These are phyloP conservation scores for Coemansia guatemalensis DNA, from an alignment of 192 early-diverging fungal genomes.

Conservation along the genomic window DNA sequence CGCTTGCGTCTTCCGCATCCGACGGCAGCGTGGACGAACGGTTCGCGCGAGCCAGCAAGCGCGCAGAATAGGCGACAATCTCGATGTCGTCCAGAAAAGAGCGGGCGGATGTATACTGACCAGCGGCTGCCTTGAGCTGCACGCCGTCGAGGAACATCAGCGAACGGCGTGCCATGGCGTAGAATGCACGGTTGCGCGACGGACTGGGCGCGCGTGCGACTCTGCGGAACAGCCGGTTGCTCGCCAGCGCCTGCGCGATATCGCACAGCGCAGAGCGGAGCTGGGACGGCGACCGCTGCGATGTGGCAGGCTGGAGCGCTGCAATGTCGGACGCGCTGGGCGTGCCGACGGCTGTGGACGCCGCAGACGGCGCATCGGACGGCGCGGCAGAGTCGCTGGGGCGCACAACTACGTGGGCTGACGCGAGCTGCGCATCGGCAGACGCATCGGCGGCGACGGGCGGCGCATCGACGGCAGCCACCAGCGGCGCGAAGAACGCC, in stretches of 20 bases:
- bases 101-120: conserved; percentile 31
- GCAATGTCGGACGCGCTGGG: neutral
- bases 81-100: conserved; percentile 52
- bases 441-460: neutral
- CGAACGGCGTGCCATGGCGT: conserved; percentile 31
- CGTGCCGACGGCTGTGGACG: neutral
- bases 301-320: neutral
- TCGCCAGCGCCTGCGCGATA: neutral
- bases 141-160: conserved; percentile 60
- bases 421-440: neutral
- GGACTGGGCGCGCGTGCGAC: conserved; percentile 50
- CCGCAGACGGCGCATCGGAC: neutral
- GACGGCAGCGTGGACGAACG: neutral
- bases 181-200: conserved; percentile 52
- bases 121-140: conserved; percentile 40
- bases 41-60: conserved; percentile 9
- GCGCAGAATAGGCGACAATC: conserved; percentile 29
- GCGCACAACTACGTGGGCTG: neutral
- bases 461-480: neutral
- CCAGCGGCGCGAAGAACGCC: conserved; percentile 24
- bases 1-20: neutral
- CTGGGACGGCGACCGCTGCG: too few species aligned
- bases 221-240: conserved; percentile 18
- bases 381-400: neutral
- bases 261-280: neutral